Conservation (phyloP, 2,329 filamentous ascomycete genomes). For the Pseudogymnoascus verrucosus region DNA sequence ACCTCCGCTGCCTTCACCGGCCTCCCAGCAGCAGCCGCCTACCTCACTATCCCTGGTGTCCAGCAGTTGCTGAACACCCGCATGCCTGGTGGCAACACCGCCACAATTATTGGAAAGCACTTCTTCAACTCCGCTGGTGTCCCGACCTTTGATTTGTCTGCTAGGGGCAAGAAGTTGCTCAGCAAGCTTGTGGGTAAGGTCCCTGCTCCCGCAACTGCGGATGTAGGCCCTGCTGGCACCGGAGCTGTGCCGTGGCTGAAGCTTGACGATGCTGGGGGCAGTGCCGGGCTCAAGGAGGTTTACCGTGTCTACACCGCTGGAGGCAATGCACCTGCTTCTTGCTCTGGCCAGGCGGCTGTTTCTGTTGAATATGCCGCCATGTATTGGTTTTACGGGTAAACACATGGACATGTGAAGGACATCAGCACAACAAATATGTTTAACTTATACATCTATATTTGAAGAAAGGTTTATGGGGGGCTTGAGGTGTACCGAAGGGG, state of each 20-base stretch:
- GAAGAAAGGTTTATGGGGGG: not conserved
- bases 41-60: constrained; percentile 13
- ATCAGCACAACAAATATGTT: not conserved
- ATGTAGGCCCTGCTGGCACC: constrained; percentile 19
- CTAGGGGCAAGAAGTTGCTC: constrained; percentile 17
- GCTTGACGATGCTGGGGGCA: constrained; percentile 20
- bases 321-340: constrained; percentile 17
- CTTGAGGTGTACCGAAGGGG: not conserved
- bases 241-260: constrained; percentile 26
- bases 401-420: not conserved
- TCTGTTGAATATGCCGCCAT: constrained; percentile 23
- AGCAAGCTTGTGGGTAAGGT: constrained; percentile 19
- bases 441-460: not conserved
- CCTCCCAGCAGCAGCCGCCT: constrained; percentile 19
- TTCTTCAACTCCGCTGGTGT: constrained; percentile 23
- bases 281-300: constrained; percentile 18
- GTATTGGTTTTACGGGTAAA: constrained; percentile 23
- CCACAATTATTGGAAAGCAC: constrained; percentile 17
- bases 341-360: constrained; percentile 11
- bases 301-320: constrained; percentile 27
- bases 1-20: constrained; percentile 12
- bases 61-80: not conserved
- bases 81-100: not conserved
- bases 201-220: constrained; percentile 19
- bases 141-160: constrained; percentile 23